A percentile compares a stretch with the other conserved stretches of the same genome.
These are phyloP conservation scores for Cladosporium sp. DNA, from an alignment of 2,329 filamentous ascomycete species.

Conservation along the genomic window DNA sequence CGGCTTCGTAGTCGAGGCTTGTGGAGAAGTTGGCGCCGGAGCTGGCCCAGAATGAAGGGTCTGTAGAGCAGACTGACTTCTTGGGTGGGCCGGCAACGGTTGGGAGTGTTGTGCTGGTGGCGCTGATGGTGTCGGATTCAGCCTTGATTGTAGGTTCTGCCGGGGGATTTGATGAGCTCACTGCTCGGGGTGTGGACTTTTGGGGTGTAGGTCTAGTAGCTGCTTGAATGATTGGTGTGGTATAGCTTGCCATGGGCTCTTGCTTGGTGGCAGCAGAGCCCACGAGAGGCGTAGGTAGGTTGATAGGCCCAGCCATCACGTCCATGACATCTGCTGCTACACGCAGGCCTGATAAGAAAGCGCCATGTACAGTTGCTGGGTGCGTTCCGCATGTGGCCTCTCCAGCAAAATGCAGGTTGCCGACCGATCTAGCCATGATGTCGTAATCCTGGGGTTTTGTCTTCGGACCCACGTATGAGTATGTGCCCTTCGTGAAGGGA, in stretches of 20 bases:
- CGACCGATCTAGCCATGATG: conserved; percentile 75
- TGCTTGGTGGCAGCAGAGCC: conserved; percentile 48
- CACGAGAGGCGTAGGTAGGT: conserved; percentile 70
- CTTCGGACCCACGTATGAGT: conserved; percentile 83
- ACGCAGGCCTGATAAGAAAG: conserved; percentile 87
- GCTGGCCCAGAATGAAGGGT: conserved; percentile 30
- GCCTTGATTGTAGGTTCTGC: conserved; percentile 22
- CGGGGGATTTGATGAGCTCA: neutral
- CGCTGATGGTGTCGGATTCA: conserved; percentile 16
- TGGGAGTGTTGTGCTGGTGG: neutral
- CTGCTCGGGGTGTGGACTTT: neutral
- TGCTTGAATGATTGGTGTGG: conserved; percentile 38
- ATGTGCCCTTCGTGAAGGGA: conserved; percentile 86
- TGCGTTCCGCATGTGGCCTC: conserved; percentile 96
- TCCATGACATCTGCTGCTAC: conserved; percentile 84
- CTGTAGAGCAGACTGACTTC: conserved; percentile 28
- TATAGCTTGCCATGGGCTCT: conserved; percentile 21
- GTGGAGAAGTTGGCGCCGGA: conserved; percentile 21
- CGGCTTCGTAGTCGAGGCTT: conserved; percentile 51
- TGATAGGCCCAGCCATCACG: conserved; percentile 73
- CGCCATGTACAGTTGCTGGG: conserved; percentile 93
- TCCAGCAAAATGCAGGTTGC: conserved; percentile 89
- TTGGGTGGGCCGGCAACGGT: conserved; percentile 18
- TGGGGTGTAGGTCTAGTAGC: conserved; percentile 30
- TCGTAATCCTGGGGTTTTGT: conserved; percentile 89